phyloP scores from a whole-genome alignment of 257 asterid species.

The Ophiorrhiza pumila region DNA sequence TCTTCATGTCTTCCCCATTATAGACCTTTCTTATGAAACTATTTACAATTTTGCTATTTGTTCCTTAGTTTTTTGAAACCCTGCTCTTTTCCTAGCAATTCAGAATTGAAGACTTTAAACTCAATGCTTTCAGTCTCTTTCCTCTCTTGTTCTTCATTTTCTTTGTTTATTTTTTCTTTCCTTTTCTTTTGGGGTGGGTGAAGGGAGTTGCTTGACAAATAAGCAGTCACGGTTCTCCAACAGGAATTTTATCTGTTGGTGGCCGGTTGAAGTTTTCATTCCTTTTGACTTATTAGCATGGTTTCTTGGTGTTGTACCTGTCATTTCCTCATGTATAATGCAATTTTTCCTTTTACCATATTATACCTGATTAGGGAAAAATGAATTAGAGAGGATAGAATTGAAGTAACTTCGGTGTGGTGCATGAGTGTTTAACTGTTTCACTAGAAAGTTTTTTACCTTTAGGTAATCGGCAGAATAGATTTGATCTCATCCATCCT shows the following conservation, averaged over 20 bases:
- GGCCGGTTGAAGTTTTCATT: neutral
- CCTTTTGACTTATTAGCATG: neutral
- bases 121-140: neutral
- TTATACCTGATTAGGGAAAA: neutral
- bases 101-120: neutral
- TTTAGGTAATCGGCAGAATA: neutral
- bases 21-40: neutral
- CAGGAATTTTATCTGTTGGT: neutral
- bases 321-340: neutral
- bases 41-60: neutral
- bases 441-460: neutral
- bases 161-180: neutral
- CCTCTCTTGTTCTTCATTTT: neutral
- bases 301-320: neutral
- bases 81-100: neutral
- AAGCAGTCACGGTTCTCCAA: no score
- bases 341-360: neutral
- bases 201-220: neutral
- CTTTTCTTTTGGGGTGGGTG: neutral
- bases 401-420: neutral
- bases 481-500: neutral
- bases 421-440: neutral
- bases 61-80: neutral
- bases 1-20: neutral
- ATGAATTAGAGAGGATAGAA: neutral